Evolutionary conservation across 495 filamentous ascomycete genomes (phyloP), one percentile per base, ranked within the genome.

Genomic region (Penicillium argentinense): DNA sequence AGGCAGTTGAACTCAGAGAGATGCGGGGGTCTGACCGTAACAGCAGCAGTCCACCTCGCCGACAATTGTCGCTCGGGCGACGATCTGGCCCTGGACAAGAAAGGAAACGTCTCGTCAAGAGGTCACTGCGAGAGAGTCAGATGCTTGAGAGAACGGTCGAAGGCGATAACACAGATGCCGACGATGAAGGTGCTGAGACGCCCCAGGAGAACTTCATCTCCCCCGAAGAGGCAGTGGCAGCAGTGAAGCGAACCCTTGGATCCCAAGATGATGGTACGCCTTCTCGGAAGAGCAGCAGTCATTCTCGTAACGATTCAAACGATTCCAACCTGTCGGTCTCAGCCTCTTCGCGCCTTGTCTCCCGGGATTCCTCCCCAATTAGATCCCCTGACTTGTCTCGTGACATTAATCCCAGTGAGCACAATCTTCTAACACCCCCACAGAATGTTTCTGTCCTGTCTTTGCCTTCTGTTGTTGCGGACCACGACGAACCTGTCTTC

Each of bases 401-500:
- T 3, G 33, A 36, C 12, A 21, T n/a, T 8, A 36, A 18, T 36
- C 12, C 33, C 11, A 18, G 33, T 18, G 33, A 36, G 17, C 12
- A 36, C 17, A 36, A 36, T 36, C 7, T 18, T 14, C 19, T 41
- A n/a, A 18, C 42, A n/a, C 49, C 47, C 19, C 12, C 22, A 11
- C 49, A 19, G 8, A 57, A 53, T 36, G 39, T 53, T 2, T 57
- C 54, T 14, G 49, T 57, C 13, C 49, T 57, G 8, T 57, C 54
- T 4, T 23, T 57, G 28, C 49, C 39, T 4, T 57, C 54, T 16
- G 49, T 57, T 9, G 44, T 56, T 13, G 36, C 32, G 6, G 53
- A 56, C 9, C 53, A 56, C 16, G 37, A 51, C 3, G 27, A 36
- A 28, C 34, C 49, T 16, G 27, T 45, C 11, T 79, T 78, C 54